These are phyloP conservation scores for Polychaeton citri DNA, from an alignment of 2,329 filamentous ascomycete species.

Conservation along the genomic window DNA sequence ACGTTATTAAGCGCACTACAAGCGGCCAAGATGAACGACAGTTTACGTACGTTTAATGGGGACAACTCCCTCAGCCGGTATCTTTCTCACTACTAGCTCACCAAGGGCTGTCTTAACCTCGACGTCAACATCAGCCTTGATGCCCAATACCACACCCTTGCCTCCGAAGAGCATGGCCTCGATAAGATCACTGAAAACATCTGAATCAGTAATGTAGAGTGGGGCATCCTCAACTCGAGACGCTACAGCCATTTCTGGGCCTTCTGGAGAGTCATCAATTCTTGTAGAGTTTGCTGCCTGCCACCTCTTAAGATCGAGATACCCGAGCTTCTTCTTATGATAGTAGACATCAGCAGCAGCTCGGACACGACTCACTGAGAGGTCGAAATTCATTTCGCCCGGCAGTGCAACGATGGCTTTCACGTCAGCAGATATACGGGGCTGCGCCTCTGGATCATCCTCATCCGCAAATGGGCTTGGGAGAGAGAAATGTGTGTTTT, in stretches of 20 bases:
- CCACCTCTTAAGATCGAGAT: conserved; percentile 69
- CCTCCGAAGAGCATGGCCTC: conserved; percentile 65
- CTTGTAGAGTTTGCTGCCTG: conserved; percentile 71
- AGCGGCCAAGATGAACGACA: conserved; percentile 7
- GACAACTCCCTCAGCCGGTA: conserved; percentile 73
- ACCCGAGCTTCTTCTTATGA: conserved; percentile 61
- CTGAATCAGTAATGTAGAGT: conserved; percentile 65
- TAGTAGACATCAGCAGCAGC: conserved; percentile 75
- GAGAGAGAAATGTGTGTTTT: conserved; percentile 72
- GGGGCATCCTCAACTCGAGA: conserved; percentile 68
- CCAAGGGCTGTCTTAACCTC: conserved; percentile 66
- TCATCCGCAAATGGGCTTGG: conserved; percentile 71
- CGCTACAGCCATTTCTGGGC: conserved; percentile 56
- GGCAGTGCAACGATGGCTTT: conserved; percentile 68
- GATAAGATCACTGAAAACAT: conserved; percentile 69
- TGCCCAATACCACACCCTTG: conserved; percentile 54
- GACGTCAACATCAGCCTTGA: conserved; percentile 72
- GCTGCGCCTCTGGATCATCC: conserved; percentile 56
- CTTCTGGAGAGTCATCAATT: conserved; percentile 40
- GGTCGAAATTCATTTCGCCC: conserved; percentile 70
- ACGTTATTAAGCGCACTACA: conserved; percentile 3
- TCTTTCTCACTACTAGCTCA: conserved; percentile 62
- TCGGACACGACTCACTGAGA: conserved; percentile 64
- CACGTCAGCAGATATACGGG: conserved; percentile 71
- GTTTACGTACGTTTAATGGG: conserved; percentile 79